Evolutionary conservation across 2,329 filamentous ascomycete genomes (phyloP).

Genomic region (Scedosporium boydii): DNA sequence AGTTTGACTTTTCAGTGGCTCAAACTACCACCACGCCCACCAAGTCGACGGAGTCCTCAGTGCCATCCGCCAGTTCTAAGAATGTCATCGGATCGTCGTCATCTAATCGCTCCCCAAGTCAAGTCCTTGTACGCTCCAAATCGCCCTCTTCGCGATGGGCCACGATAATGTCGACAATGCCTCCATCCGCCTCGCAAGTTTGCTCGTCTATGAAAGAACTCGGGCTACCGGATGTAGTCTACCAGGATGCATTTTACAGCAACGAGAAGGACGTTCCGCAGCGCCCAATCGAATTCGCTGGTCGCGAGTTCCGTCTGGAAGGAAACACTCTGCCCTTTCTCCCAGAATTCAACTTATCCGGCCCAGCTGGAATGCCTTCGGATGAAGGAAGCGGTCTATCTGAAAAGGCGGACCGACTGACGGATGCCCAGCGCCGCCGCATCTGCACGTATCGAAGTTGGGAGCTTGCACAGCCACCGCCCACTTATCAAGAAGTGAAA

Average conservation of each 20-base stretch:
- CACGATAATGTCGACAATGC: not conserved
- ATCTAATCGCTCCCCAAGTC: not conserved
- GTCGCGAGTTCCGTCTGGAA: constrained; percentile 70
- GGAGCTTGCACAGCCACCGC: constrained; percentile 66
- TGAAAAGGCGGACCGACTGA: not conserved
- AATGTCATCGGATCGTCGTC: not conserved
- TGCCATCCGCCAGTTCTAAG: not conserved
- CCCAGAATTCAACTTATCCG: constrained; percentile 63
- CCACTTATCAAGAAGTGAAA: constrained; percentile 58
- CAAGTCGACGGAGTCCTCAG: not conserved
- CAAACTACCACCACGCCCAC: not conserved
- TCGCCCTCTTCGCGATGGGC: not conserved
- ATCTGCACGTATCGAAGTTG: constrained; percentile 47
- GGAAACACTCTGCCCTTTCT: constrained; percentile 71
- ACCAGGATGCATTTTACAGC: constrained; percentile 80
- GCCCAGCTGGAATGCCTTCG: constrained; percentile 14
- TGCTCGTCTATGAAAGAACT: constrained; percentile 15
- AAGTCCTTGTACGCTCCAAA: not conserved
- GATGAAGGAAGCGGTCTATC: constrained; percentile 12
- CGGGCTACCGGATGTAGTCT: constrained; percentile 56
- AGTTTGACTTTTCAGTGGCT: not conserved
- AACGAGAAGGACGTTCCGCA: constrained; percentile 74
- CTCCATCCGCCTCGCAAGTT: constrained; percentile 4
- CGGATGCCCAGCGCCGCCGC: constrained; percentile 8
- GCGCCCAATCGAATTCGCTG: constrained; percentile 72